phyloP scores from a whole-genome alignment of 2,329 filamentous ascomycete species.

The Penicillium sp. region DNA sequence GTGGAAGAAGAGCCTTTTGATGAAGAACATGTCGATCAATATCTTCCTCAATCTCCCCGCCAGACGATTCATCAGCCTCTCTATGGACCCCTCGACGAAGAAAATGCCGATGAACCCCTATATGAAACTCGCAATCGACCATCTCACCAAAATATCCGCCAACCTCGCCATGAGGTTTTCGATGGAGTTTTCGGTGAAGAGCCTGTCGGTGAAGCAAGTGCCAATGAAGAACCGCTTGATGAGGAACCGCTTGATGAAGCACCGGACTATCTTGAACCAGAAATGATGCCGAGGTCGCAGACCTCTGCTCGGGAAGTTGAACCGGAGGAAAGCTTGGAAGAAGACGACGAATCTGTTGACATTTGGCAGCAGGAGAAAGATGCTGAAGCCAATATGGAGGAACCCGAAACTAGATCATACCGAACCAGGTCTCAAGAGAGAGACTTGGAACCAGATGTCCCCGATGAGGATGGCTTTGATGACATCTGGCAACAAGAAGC shows the following conservation, averaged over 20 bases:
- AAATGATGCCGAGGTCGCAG: background rate
- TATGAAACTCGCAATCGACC: background rate
- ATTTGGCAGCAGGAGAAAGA: slow-evolving; percentile 14
- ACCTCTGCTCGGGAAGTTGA: background rate
- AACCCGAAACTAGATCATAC: slow-evolving; percentile 3
- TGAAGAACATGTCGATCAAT: background rate
- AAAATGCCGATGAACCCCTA: background rate
- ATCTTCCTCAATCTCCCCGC: background rate
- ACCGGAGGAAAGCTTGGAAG: background rate
- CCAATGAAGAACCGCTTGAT: background rate
- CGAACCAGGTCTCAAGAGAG: slow-evolving; percentile 1
- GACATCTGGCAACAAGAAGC: slow-evolving; percentile 52
- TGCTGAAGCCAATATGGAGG: background rate
- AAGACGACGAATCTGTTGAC: slow-evolving; percentile 14
- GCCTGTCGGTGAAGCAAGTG: background rate
- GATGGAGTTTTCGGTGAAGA: background rate
- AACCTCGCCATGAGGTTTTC: background rate
- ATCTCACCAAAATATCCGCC: background rate
- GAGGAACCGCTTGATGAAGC: slow-evolving; percentile 6
- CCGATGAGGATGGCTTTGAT: slow-evolving; percentile 37
- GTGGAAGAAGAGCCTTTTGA: background rate
- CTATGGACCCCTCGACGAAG: background rate
- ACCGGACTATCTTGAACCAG: slow-evolving; percentile 10
- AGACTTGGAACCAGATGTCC: slow-evolving; percentile 14
- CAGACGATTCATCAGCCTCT: background rate